Conservation (phyloP, 345 rosid genomes). For the Rhizophora apiculata region DNA sequence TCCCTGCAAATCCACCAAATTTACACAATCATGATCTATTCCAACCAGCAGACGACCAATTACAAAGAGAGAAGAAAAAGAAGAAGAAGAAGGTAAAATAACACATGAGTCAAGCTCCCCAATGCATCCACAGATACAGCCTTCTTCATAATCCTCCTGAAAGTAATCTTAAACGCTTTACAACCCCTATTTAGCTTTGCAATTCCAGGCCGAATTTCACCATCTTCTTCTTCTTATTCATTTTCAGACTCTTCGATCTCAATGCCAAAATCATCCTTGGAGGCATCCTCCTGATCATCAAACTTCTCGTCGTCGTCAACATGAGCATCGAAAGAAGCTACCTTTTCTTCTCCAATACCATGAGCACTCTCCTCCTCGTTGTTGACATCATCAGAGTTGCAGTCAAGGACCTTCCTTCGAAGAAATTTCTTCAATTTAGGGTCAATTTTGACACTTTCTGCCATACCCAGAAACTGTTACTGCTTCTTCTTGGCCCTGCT, state of each 20-base stretch:
- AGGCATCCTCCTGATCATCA: slow-evolving; percentile 21
- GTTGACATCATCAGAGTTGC: slow-evolving; percentile 63
- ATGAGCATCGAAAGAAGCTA: neutral
- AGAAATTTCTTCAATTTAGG: slow-evolving; percentile 52
- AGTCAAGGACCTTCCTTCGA: slow-evolving; percentile 71
- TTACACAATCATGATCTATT: neutral
- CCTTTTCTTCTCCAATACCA: slow-evolving; percentile 14
- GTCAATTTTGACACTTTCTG: slow-evolving; percentile 47
- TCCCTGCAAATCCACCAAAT: slow-evolving; percentile 48
- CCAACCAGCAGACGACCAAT: neutral
- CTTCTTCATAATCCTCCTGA: slow-evolving; percentile 61
- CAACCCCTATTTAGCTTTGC: slow-evolving; percentile 63
- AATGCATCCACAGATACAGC: slow-evolving; percentile 52
- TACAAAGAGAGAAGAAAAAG: neutral
- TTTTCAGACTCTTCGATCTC: slow-evolving; percentile 32
- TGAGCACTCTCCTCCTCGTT: too few species aligned
- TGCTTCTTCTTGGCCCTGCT: slow-evolving; percentile 41
- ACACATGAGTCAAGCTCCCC: slow-evolving; percentile 34
- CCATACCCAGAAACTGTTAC: slow-evolving; percentile 31
- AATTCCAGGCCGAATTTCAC: slow-evolving; percentile 57
- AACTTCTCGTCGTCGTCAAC: slow-evolving; percentile 5
- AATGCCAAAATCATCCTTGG: slow-evolving; percentile 18
- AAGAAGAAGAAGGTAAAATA: neutral
- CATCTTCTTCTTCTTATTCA: slow-evolving; percentile 51
- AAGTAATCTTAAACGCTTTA: slow-evolving; percentile 69